Conservation (phyloP, 2,329 filamentous ascomycete species). For the Basipetospora sp. region DNA sequence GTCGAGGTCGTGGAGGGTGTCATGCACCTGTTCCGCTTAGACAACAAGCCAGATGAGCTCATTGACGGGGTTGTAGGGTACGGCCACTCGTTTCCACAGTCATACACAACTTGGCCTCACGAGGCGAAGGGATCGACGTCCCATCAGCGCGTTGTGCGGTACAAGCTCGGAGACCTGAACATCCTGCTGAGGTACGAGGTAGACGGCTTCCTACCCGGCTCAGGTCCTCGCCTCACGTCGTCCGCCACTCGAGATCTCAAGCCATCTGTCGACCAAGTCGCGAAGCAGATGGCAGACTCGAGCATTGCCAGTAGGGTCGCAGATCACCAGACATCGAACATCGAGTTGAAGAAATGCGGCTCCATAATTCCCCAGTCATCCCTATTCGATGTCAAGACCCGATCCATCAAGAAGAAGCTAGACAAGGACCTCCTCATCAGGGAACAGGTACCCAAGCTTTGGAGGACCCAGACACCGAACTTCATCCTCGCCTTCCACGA, state of each 20-base stretch:
- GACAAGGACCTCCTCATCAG: conserved; percentile 19
- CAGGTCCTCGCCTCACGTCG: too few species aligned
- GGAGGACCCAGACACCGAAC: conserved; percentile 23
- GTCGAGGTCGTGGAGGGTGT: conserved; percentile 40
- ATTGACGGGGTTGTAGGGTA: conserved; percentile 43
- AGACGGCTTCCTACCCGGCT: conserved; percentile 34
- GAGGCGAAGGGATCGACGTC: conserved; percentile 39
- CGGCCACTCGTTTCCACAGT: conserved; percentile 52
- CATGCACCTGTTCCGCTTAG: conserved; percentile 48
- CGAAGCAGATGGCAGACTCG: neutral
- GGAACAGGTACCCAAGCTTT: conserved; percentile 28
- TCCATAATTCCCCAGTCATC: conserved; percentile 15
- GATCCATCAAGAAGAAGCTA: conserved; percentile 16
- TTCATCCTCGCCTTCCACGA: conserved; percentile 28
- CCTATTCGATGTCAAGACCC: conserved; percentile 32
- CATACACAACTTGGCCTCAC: conserved; percentile 48
- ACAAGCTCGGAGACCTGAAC: conserved; percentile 37
- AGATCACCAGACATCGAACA: too few species aligned
- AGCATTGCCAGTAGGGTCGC: too few species aligned
- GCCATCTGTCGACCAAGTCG: too few species aligned
- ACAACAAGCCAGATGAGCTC: conserved; percentile 42
- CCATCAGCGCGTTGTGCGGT: conserved; percentile 48
- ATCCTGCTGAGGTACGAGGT: conserved; percentile 40
- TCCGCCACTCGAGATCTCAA: too few species aligned
- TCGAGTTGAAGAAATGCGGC: conserved; percentile 10